Evolutionary conservation across 2,329 filamentous ascomycete genomes (phyloP).

Genomic region (Xylaria sp.): DNA sequence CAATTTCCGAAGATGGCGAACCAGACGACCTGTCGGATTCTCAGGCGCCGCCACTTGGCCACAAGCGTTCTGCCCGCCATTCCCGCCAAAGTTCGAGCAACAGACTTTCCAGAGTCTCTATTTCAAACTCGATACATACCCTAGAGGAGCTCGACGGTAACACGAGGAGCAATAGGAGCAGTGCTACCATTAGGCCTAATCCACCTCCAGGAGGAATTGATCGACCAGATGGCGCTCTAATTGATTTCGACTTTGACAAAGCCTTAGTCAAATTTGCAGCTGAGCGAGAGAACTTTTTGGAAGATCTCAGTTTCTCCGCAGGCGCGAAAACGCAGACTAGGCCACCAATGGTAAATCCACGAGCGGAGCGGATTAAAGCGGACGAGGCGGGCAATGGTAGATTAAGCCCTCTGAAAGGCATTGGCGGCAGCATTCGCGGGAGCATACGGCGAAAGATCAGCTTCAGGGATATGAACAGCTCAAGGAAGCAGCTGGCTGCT

Average conservation of each 20-base stretch:
- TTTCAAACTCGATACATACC: slow-evolving; percentile 57
- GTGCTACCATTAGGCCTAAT: slow-evolving; percentile 64
- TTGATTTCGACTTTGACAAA: slow-evolving; percentile 90
- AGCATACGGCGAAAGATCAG: slow-evolving; percentile 93
- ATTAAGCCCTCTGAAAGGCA: slow-evolving; percentile 60
- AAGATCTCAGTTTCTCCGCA: slow-evolving; percentile 87
- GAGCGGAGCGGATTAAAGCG: slow-evolving; percentile 79
- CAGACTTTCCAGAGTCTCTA: slow-evolving; percentile 60
- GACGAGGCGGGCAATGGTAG: slow-evolving; percentile 66
- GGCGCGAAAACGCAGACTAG: slow-evolving; percentile 75
- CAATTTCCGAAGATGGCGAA: slow-evolving; percentile 68
- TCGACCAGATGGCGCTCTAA: slow-evolving; percentile 48
- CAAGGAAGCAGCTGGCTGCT: slow-evolving; percentile 81
- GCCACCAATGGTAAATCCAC: slow-evolving; percentile 76
- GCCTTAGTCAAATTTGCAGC: slow-evolving; percentile 92
- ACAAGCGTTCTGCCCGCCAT: slow-evolving; percentile 56
- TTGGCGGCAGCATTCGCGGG: slow-evolving; percentile 73
- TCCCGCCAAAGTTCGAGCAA: slow-evolving; percentile 66
- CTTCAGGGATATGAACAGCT: slow-evolving; percentile 92
- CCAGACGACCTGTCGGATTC: slow-evolving; percentile 50
- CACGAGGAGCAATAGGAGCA: slow-evolving; percentile 68
- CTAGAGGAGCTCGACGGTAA: slow-evolving; percentile 64
- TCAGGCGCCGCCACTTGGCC: slow-evolving; percentile 39
- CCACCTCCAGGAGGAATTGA: slow-evolving; percentile 35
- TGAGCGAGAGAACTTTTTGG: slow-evolving; percentile 92